phyloP scores from a whole-genome alignment of 768 basidiomycete genomes.

The Hebeloma cylindrosporum region DNA sequence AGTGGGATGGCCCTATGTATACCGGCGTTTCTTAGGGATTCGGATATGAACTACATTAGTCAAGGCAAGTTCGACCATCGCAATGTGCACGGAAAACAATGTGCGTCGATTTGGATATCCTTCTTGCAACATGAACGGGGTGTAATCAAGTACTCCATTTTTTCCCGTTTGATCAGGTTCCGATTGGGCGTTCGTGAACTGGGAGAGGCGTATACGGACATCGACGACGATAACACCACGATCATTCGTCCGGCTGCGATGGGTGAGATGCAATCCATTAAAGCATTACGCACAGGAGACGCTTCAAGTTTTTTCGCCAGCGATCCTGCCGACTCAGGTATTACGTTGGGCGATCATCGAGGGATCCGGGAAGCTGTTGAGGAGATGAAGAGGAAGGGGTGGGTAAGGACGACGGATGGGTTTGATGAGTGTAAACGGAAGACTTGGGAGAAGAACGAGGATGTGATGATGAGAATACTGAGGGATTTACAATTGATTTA shows the following conservation, averaged over 20 bases:
- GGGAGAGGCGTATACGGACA: constrained; percentile 6
- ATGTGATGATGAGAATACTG: constrained; percentile 4
- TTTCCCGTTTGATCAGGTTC: constrained; percentile 3
- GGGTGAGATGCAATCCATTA: constrained; percentile 13
- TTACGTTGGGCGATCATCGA: not conserved
- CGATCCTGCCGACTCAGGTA: not conserved
- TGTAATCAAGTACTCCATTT: no score
- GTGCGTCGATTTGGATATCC: not conserved
- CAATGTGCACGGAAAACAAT: constrained; percentile 13
- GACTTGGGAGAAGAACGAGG: constrained; percentile 10
- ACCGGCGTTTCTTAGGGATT: constrained; percentile 7
- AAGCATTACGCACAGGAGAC: constrained; percentile 10
- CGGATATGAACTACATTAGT: constrained; percentile 5
- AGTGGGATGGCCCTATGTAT: constrained; percentile 13
- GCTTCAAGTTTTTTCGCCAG: constrained; percentile 2
- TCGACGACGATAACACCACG: constrained; percentile 10
- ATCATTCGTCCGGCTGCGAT: constrained; percentile 14
- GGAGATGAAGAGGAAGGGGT: constrained; percentile 7
- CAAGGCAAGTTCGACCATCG: constrained; percentile 17
- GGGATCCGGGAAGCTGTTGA: constrained; percentile 4
- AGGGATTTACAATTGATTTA: no score
- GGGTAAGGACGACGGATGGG: constrained; percentile 1
- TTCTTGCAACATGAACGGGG: no score
- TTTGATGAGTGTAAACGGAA: constrained; percentile 7
- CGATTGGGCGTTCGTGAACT: constrained; percentile 9